Percentiles rank a stretch among this genome's conserved stretches.
phyloP scores from a whole-genome alignment of 495 filamentous ascomycete genomes.

The Aspergillus leporis region DNA sequence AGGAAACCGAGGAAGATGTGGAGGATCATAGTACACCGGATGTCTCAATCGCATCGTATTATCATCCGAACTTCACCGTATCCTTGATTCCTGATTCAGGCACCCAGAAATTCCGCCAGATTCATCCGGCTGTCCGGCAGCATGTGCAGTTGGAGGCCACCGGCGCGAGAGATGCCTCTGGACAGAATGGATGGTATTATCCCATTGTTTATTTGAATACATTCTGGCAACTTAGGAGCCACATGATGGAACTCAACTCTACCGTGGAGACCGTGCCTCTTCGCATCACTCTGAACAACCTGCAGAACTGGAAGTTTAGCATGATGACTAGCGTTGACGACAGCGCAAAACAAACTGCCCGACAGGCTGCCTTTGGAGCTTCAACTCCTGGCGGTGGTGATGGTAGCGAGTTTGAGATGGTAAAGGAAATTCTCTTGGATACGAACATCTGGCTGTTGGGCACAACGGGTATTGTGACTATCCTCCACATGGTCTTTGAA shows the following conservation, averaged over 20 bases:
- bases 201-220: conserved; percentile 90
- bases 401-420: conserved; percentile 86
- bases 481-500: conserved; percentile 94
- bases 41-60: conserved; percentile 73
- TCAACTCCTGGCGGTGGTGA: conserved; percentile 66
- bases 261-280: conserved; percentile 83
- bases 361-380: conserved; percentile 66
- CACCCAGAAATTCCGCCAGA: conserved; percentile 58
- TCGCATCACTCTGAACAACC: conserved; percentile 79
- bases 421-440: conserved; percentile 91
- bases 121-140: conserved; percentile 74
- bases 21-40: conserved; percentile 56
- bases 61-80: conserved; percentile 92
- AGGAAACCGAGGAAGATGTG: conserved; percentile 52
- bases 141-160: conserved; percentile 74
- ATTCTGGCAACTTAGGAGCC: conserved; percentile 91
- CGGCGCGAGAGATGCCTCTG: conserved; percentile 73
- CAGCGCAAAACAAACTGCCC: conserved; percentile 76
- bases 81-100: conserved; percentile 84
- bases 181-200: conserved; percentile 96
- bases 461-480: conserved; percentile 78
- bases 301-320: conserved; percentile 89
- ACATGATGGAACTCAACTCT: conserved; percentile 92
- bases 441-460: conserved; percentile 89
- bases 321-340: conserved; percentile 82